Evolutionary conservation across 257 asterid genomes (phyloP).

Genomic region (Solanum habrochaites): DNA sequence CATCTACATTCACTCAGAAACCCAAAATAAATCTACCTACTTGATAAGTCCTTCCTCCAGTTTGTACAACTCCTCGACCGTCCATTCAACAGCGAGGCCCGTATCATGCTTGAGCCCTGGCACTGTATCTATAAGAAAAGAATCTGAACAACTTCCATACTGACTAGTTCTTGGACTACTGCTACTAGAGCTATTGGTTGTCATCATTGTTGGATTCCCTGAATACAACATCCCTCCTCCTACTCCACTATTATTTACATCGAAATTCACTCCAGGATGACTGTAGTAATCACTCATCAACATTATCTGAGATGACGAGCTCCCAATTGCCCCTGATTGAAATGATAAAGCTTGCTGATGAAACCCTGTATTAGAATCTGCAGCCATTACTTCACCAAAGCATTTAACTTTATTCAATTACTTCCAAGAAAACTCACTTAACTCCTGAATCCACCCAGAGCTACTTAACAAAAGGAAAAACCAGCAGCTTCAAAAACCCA

Average conservation of each 20-base stretch:
- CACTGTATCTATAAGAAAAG: constrained; percentile 46
- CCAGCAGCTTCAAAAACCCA: background rate
- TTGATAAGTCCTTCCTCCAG: constrained; percentile 78
- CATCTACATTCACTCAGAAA: background rate
- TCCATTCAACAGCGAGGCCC: constrained; percentile 75
- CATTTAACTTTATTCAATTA: background rate
- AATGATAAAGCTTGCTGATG: constrained; percentile 34
- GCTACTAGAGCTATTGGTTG: background rate
- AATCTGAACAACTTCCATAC: constrained; percentile 19
- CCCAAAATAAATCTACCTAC: constrained; percentile 54
- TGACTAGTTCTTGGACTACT: constrained; percentile 20
- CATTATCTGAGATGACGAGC: constrained; percentile 28
- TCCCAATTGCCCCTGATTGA: constrained; percentile 25
- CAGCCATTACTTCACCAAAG: constrained; percentile 32
- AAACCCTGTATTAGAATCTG: constrained; percentile 48
- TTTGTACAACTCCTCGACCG: constrained; percentile 60
- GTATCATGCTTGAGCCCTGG: constrained; percentile 79
- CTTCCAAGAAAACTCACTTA: background rate
- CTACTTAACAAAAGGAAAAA: background rate
- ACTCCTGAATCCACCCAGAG: background rate
- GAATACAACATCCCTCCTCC: constrained; percentile 41
- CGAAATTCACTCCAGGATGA: constrained; percentile 18
- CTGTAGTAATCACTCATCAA: constrained; percentile 32
- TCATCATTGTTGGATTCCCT: constrained; percentile 6
- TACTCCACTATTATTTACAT: constrained; percentile 10